phyloP scores from a whole-genome alignment of 1,284 basidiomycete genomes.

The Blastosporella zonata region DNA sequence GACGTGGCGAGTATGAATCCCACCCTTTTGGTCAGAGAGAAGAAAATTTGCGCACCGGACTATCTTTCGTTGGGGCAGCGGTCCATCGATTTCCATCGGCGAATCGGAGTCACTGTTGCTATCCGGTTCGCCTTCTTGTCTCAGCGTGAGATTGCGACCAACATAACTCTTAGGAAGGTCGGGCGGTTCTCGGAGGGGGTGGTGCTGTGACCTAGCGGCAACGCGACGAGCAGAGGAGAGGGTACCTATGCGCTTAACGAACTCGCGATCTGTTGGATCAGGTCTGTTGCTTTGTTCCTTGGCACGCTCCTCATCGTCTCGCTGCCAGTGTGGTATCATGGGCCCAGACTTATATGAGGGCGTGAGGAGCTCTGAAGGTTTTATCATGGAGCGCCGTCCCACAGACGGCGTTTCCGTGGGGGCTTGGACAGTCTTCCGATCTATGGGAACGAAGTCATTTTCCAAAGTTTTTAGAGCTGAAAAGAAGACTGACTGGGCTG shows the following conservation, averaged over 20 bases:
- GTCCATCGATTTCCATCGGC: constrained; percentile 17
- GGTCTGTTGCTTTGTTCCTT: constrained; percentile 15
- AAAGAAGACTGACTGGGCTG: constrained; percentile 9
- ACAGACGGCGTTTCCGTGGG: constrained; percentile 4
- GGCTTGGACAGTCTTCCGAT: constrained; percentile 6
- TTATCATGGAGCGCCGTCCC: constrained; percentile 16
- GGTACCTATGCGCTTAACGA: constrained; percentile 18
- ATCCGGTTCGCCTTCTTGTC: constrained; percentile 9
- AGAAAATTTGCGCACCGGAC: not conserved
- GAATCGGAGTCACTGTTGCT: constrained; percentile 9
- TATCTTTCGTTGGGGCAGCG: not conserved
- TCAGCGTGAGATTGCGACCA: constrained; percentile 17
- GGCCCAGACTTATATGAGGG: constrained; percentile 17
- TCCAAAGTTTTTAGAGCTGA: not conserved
- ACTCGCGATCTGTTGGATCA: constrained; percentile 17
- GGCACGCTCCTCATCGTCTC: constrained; percentile 24
- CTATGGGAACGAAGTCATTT: constrained; percentile 6
- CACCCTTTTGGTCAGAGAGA: too few relatives aligned
- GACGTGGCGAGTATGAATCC: not conserved
- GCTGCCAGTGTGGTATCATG: constrained; percentile 25
- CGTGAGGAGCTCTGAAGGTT: constrained; percentile 3
- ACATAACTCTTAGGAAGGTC: constrained; percentile 12
- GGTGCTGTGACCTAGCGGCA: not conserved
- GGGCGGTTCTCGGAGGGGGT: constrained; percentile 1
- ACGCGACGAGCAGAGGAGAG: constrained; percentile 9